phyloP scores from a whole-genome alignment of 116 monocot genomes.

The Trichopus zeylanicus region DNA sequence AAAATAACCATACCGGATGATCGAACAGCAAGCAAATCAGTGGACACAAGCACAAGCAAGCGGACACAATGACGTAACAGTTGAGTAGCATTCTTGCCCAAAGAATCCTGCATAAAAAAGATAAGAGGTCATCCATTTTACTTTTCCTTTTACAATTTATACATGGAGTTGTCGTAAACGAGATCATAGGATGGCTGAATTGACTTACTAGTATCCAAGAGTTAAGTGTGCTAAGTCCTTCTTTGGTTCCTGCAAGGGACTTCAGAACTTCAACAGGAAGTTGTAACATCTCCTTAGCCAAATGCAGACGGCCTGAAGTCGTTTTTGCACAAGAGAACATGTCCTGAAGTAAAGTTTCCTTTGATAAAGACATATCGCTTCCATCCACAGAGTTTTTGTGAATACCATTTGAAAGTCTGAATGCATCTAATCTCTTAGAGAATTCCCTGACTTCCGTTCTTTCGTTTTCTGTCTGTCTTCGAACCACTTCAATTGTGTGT shows the following conservation, averaged over 20 bases:
- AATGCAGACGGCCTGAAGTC: constrained; percentile 73
- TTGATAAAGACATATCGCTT: constrained; percentile 14
- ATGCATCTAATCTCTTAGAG: constrained; percentile 68
- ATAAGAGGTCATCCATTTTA: constrained; percentile 1
- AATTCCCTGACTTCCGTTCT: constrained; percentile 81
- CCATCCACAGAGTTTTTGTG: constrained; percentile 37
- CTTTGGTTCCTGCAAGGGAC: constrained; percentile 79
- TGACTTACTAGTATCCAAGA: constrained; percentile 93
- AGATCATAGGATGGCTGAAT: constrained; percentile 6
- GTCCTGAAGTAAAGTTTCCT: constrained; percentile 62
- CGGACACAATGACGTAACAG: constrained; percentile 97
- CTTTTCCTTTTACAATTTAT: background rate
- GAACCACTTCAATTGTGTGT: constrained; percentile 64
- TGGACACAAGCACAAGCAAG: constrained; percentile 92
- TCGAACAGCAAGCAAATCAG: constrained; percentile 88
- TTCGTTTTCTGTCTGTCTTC: constrained; percentile 55
- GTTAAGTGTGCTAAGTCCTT: constrained; percentile 72
- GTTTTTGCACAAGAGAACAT: constrained; percentile 86
- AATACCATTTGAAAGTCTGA: constrained; percentile 39
- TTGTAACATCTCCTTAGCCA: constrained; percentile 80
- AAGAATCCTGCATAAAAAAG: constrained; percentile 61
- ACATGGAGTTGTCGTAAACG: background rate
- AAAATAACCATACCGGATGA: constrained; percentile 62
- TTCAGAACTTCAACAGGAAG: constrained; percentile 74
- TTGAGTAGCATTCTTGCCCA: constrained; percentile 98